Evolutionary conservation across 495 filamentous ascomycete species (phyloP).

Genomic region (Penicillium crystallinum): DNA sequence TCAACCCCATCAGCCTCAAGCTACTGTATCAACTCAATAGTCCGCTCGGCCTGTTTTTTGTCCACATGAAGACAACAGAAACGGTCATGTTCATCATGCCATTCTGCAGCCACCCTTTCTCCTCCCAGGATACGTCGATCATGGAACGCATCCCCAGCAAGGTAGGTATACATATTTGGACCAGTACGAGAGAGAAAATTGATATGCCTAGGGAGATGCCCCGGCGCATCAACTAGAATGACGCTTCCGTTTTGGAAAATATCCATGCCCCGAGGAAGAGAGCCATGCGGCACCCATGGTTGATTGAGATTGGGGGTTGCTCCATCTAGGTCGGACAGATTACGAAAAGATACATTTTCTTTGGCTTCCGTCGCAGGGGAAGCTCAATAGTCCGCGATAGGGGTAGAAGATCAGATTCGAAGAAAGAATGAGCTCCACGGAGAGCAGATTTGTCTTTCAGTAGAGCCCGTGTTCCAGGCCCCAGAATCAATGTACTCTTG

Average conservation of each 20-base stretch:
- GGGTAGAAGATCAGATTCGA: not conserved
- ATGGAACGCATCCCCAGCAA: slow-evolving; percentile 45
- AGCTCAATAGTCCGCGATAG: not conserved
- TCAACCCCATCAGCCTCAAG: slow-evolving; percentile 1
- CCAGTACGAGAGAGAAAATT: slow-evolving; percentile 33
- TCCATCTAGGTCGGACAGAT: not conserved
- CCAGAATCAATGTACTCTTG: slow-evolving; percentile 10
- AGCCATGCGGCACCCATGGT: not conserved
- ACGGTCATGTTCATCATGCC: slow-evolving; percentile 30
- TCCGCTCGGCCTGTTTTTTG: slow-evolving; percentile 5
- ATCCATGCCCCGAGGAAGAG: slow-evolving; percentile 12
- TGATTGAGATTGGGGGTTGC: not conserved
- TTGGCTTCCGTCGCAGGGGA: not conserved
- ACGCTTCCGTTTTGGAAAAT: slow-evolving; percentile 36
- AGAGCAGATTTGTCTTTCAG: not conserved
- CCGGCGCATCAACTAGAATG: slow-evolving; percentile 38
- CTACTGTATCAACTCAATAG: not conserved
- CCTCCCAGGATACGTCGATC: slow-evolving; percentile 33
- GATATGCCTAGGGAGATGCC: slow-evolving; percentile 41
- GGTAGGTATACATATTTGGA: slow-evolving; percentile 25
- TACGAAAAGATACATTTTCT: not conserved
- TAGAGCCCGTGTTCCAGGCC: not conserved
- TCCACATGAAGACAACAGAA: slow-evolving; percentile 38
- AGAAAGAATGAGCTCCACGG: not conserved
- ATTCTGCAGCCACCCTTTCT: slow-evolving; percentile 37